These are phyloP conservation scores for Xylaria sp. DNA, from an alignment of 2,329 filamentous ascomycete species.

Conservation along the genomic window DNA sequence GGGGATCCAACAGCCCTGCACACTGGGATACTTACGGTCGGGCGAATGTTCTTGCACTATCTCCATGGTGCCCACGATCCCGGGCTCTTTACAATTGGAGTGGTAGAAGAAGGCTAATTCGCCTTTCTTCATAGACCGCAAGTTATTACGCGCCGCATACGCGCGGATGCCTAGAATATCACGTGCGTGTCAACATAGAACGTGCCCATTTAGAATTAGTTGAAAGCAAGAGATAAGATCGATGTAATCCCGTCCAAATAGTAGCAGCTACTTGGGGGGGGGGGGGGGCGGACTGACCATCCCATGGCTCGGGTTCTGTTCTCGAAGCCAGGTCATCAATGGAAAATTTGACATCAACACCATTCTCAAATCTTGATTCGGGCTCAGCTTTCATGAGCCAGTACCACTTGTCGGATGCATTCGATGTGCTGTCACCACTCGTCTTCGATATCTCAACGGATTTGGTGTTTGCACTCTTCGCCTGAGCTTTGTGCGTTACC, in stretches of 20 bases:
- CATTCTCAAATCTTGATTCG: slow-evolving; percentile 83
- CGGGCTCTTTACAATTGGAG: slow-evolving; percentile 88
- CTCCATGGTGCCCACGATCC: slow-evolving; percentile 86
- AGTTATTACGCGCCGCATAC: slow-evolving; percentile 76
- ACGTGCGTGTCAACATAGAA: slow-evolving; percentile 25
- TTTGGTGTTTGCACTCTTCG: slow-evolving; percentile 10
- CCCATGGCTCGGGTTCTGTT: slow-evolving; percentile 84
- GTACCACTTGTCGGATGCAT: slow-evolving; percentile 51
- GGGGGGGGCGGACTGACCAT: slow-evolving; percentile 64
- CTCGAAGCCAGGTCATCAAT: slow-evolving; percentile 84
- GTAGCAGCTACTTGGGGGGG: not conserved
- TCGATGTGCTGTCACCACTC: not conserved
- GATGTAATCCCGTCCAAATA: not conserved
- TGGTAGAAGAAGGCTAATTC: slow-evolving; percentile 98
- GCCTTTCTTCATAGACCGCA: slow-evolving; percentile 87
- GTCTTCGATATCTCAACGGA: slow-evolving; percentile 18
- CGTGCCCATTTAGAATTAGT: slow-evolving; percentile 20
- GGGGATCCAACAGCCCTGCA: not conserved
- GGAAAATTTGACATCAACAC: slow-evolving; percentile 87
- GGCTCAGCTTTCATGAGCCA: slow-evolving; percentile 92
- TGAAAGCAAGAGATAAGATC: slow-evolving; percentile 32
- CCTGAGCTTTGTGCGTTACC: not conserved
- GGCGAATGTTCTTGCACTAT: slow-evolving; percentile 83
- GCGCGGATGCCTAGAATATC: slow-evolving; percentile 42
- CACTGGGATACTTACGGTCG: slow-evolving; percentile 64